Base-by-base conservation (phyloP, 352 stramenopile genomes). In the Globisporangium paddicum region DNA sequence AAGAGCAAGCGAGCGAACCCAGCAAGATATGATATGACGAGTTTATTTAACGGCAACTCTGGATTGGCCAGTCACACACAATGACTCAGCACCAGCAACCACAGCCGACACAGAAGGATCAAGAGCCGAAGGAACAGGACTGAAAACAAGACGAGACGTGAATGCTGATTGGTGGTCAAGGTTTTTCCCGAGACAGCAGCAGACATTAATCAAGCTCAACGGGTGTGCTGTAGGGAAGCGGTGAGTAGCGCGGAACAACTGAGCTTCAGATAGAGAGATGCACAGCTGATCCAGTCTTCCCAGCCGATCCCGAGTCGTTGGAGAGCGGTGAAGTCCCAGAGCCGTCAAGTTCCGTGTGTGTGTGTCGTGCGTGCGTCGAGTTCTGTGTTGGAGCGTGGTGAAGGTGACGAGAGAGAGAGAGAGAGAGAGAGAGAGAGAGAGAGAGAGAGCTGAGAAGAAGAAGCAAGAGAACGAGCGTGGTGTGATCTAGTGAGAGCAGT, bases 31-130 rank as follows among this genome's bases (percentile, higher is more conserved):
- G 48, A 58, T 58, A 48, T 48, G 51, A 48, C 35, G 35, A 58
- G n/a, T 37, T 58, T 58, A 58, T 58, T 58, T 58, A 58, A 58
- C 32, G 34, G 28, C 25, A 23, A 38, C 16, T n/a, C 30, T 57
- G 37, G 51, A 58, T 48, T 23, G 51, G 14, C 25, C 25, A 28
- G 26, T 19, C 7, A 35, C 18, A 53, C 16, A 53, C 16, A 8
- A n/a, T 32, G 25, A n/a, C n/a, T n/a, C 10, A 49, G 42, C 21
- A 32, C 28, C 38, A 44, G 13, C 38, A 40, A 18, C 11, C 35
- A 40, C 8, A 44, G 38, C 28, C 28, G 6, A 6, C 38, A 52
- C 38, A 52, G 1, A 23, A 28, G 46, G n/a, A n/a, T n/a, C n/a
- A n/a, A n/a, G n/a, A n/a, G n/a, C n/a, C n/a, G n/a, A 25, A 52